Evolutionary conservation across 2,329 filamentous ascomycete genomes (phyloP), one percentile per base, ranked within the genome.

Genomic region (Chrysoporthe deuterocubensis): DNA sequence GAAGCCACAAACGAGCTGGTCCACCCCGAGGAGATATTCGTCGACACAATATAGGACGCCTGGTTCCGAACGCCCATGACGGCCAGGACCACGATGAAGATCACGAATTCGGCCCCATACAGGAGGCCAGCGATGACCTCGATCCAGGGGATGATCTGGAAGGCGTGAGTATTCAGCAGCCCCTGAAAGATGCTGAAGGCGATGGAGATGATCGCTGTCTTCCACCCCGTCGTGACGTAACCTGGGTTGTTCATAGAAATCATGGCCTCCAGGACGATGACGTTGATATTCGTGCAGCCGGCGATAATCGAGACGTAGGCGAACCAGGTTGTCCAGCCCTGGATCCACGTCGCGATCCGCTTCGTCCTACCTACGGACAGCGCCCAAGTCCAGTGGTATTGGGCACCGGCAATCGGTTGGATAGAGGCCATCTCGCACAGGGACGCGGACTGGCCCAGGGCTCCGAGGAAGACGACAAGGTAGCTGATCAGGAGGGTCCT

Each of bases 281-380:
- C 63, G 52, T 48, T 65, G 40, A 72, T 74, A 68, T 78, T 80
- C 26, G 76, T 75, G 9, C 76, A 73, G n/a, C 75, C 75, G 3
- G 76, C 76, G 6, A 77, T 73, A 34, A 76, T 71, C 7, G 76
- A 75, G n/a, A 80, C 74, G 76, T 80, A 81, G 52, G 76, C 78
- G 58, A 80, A 78, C 78, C 78, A 81, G 1, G 79, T 81, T 11
- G 81, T 72, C 79, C 79, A 81, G 8, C 78, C 79, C 63, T 70
- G 70, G 1, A 71, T 21, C 37, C 66, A 69, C 2, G 70, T 69
- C 18, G 52, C 42, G 9, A 48, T 34, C 32, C 62, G 42, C 26
- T 44, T 63, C 18, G 64, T 64, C 1, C 50, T 64, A 6, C 48
- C n/a, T 1, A 64, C 43, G 0, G 67, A 60, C 2, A 65, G 43